Evolutionary conservation across 441 rosid species (phyloP), one percentile per base, ranked within the genome.

Genomic region (Theobroma grandiflorum): DNA sequence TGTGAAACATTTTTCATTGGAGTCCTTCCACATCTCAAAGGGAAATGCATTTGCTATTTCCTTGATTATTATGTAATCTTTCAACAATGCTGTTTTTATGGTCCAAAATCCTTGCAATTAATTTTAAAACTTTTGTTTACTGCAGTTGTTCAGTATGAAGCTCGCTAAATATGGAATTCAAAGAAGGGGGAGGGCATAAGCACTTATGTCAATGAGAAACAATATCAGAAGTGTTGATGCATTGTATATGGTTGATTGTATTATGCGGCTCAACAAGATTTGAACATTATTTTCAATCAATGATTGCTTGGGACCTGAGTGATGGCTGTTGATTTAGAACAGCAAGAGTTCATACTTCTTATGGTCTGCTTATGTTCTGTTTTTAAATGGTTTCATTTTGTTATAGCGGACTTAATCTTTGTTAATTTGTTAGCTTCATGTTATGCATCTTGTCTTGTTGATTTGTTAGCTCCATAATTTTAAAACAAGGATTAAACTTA

Each of bases 91-190:
- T 26, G 31, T 26, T 22, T 62, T 64, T 64, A 0, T 35, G n/a
- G 43, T 64, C 18, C 53, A 26, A 50, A 33, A 16, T 6, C 1
- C 18, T 37, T 15, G 16, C 6, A 0, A 18, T 8, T 26, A 73
- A 59, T 61, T 68, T 14, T 9, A 11, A 16, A 26, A 64, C 31
- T n/a, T 69, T 64, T 65, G 38, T 65, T 81, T 66, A 6, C 37
- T 85, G 82, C 87, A 86, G 92, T 87, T 89, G 86, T 87, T 71
- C 88, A 89, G 80, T 87, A 87, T 2, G 88, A 86, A 82, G 92
- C 89, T 35, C 90, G 88, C 76, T 89, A 42, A 85, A 15, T 33
- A 42, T 62, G 63, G 45, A 65, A 72, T 12, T 58, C 12, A n/a
- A 14, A 18, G 20, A 42, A 12, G 58, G 50, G 50, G 5, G 37